Base-by-base conservation (phyloP, 345 rosid genomes). In the Kernera saxatilis region DNA sequence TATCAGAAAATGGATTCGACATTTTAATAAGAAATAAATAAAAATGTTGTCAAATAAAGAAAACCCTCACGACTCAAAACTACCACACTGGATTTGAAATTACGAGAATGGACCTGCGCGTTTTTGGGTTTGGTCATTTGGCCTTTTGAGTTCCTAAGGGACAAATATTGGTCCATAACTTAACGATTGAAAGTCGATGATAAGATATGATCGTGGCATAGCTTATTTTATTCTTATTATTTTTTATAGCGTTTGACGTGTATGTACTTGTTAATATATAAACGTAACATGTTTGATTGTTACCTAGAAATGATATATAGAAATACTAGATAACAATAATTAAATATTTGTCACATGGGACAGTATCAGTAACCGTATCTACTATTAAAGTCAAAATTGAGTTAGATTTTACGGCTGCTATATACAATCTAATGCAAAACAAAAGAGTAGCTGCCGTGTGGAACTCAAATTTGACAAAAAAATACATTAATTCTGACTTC, bases 371-470 rank as follows among this genome's bases (percentile, higher is more conserved):
- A 37, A 48, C 23, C 19, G 35, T n/a, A 9, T 43, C 10, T 13
- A 53, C 15, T 27, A 59, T 36, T 18, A 59, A 18, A 66, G 65
- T 73, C 57, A 64, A 73, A 53, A 46, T 26, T 26, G 60, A 48
- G 67, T 23, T 41, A 33, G 69, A 60, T 74, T 58, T 66, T 67
- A 69, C 65, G 75, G 65, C 65, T 69, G 60, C 59, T 75, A 25
- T 25, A 25, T 25, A 29, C 15, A 35, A 68, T 75, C 70, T 68
- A 32, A 11, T 44, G 57, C 14, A 43, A 58, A 75, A 68, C 67
- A 61, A 69, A 54, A 64, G 71, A 78, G 80, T 59, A 68, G 53
- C 23, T 82, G 80, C 74, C 86, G 88, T 84, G 85, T 74, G 69
- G 76, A 76, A 81, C 74, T 81, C 79, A 54, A 79, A 71, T 81